These are phyloP conservation scores for Syncephalastrum contaminatum DNA, from an alignment of 371 early-diverging fungal species.

Conservation along the genomic window DNA sequence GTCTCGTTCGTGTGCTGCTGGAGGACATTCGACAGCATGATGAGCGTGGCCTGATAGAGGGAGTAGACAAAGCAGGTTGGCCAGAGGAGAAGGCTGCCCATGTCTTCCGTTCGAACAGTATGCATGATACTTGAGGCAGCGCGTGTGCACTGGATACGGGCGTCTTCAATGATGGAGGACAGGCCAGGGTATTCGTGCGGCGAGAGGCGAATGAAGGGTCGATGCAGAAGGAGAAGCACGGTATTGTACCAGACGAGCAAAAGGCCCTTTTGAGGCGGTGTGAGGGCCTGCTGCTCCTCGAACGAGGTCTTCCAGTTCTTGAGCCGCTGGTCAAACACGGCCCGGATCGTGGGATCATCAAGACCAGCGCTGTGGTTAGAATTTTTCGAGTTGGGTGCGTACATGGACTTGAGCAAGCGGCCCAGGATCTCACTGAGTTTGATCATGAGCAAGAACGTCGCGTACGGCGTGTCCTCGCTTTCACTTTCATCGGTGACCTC, in stretches of 20 bases:
- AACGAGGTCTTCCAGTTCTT: conserved; percentile 36
- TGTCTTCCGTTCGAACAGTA: conserved; percentile 18
- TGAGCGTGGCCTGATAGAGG: conserved; percentile 44
- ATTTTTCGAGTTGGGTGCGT: conserved; percentile 44
- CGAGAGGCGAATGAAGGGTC: conserved; percentile 48
- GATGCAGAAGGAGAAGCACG: conserved; percentile 50
- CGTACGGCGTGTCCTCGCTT: conserved; percentile 24
- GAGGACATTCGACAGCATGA: conserved; percentile 30
- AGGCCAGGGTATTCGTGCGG: conserved; percentile 14
- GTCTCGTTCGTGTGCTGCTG: conserved; percentile 23
- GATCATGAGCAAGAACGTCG: conserved; percentile 31
- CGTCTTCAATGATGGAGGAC: conserved; percentile 31
- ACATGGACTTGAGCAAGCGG: conserved; percentile 39
- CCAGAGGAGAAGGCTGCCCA: conserved; percentile 29
- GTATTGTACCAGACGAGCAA: conserved; percentile 55
- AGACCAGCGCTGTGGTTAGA: conserved; percentile 38
- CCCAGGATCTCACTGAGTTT: conserved; percentile 47
- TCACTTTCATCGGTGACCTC: conserved; percentile 26
- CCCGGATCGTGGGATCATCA: conserved; percentile 43
- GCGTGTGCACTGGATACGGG: conserved; percentile 29
- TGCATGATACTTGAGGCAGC: conserved; percentile 33
- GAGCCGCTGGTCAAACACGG: conserved; percentile 44
- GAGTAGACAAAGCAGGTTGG: conserved; percentile 50
- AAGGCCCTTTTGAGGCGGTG: conserved; percentile 29
- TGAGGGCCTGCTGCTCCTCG: conserved; percentile 10